These are phyloP conservation scores for Cladosporium sphaerospermum DNA, from an alignment of 2,329 filamentous ascomycete genomes.

Conservation along the genomic window DNA sequence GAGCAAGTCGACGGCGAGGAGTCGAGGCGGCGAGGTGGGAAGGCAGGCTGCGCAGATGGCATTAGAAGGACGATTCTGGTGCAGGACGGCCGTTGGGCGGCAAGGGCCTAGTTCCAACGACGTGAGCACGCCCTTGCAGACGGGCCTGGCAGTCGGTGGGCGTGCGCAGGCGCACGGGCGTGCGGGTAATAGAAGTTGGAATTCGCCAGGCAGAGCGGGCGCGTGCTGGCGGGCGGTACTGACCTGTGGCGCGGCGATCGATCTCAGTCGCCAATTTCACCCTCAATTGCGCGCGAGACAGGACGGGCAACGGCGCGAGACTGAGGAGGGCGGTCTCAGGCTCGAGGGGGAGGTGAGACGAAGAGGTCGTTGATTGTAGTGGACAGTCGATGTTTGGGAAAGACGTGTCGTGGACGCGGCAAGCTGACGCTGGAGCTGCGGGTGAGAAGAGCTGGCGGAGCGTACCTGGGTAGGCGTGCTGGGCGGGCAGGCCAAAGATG, in stretches of 20 bases:
- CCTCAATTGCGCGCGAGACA: background rate
- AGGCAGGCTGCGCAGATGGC: background rate
- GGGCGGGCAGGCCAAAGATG: background rate
- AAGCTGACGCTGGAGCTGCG: background rate
- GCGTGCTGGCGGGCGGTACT: background rate
- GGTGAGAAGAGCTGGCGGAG: background rate
- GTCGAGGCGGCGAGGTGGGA: background rate
- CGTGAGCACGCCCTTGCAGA: background rate
- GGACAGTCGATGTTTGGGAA: background rate
- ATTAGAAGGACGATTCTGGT: constrained; percentile 6
- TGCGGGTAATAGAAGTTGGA: background rate
- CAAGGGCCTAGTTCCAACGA: constrained; percentile 1
- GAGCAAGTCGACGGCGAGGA: background rate
- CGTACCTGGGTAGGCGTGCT: background rate
- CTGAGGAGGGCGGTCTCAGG: background rate
- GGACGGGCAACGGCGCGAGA: background rate
- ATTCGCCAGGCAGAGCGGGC: background rate
- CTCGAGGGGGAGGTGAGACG: background rate
- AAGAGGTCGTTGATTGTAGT: too few species aligned
- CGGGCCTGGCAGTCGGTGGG: background rate
- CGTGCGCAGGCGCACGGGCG: background rate
- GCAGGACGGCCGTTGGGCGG: background rate
- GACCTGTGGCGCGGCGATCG: background rate
- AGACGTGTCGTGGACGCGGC: background rate
- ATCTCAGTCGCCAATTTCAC: background rate